phyloP scores from a whole-genome alignment of 495 filamentous ascomycete genomes.

The Jackrogersella multiformis region DNA sequence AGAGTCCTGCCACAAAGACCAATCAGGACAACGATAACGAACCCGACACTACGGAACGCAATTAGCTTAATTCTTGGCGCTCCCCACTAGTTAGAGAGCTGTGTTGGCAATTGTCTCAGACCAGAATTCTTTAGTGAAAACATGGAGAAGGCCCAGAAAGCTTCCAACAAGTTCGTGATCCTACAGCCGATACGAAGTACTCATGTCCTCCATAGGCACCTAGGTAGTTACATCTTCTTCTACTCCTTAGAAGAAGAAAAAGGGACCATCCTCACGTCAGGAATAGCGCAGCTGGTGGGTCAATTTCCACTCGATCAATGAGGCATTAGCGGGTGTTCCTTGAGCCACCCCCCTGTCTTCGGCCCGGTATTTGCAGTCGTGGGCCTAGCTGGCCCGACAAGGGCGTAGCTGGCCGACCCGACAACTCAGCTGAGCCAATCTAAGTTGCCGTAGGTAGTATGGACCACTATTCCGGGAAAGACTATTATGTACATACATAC shows the following conservation, averaged over 20 bases:
- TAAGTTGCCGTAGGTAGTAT: not conserved
- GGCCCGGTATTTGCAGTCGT: constrained; percentile 26
- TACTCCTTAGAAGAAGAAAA: not conserved
- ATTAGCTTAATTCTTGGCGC: constrained; percentile 38
- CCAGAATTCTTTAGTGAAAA: constrained; percentile 39
- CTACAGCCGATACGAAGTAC: not conserved
- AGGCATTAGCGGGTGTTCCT: constrained; percentile 18
- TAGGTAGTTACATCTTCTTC: not conserved
- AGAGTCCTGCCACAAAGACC: constrained; percentile 19
- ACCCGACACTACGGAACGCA: constrained; percentile 40
- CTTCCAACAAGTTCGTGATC: constrained; percentile 21
- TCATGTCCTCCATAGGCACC: constrained; percentile 8
- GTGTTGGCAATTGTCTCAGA: constrained; percentile 37
- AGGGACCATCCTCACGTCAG: constrained; percentile 10
- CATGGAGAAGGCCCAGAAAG: constrained; percentile 17
- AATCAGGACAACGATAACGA: constrained; percentile 28
- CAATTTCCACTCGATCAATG: constrained; percentile 10
- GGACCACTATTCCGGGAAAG: constrained; percentile 4
- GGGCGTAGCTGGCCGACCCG: constrained; percentile 24
- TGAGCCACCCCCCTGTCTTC: constrained; percentile 27
- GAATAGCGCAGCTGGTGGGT: constrained; percentile 4
- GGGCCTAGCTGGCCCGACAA: constrained; percentile 27
- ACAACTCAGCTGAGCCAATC: constrained; percentile 24
- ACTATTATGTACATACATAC: not conserved
- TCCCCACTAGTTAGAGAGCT: constrained; percentile 35